These are phyloP conservation scores for Aspergillus ibericus DNA, from an alignment of 2,329 filamentous ascomycete species.

Conservation along the genomic window DNA sequence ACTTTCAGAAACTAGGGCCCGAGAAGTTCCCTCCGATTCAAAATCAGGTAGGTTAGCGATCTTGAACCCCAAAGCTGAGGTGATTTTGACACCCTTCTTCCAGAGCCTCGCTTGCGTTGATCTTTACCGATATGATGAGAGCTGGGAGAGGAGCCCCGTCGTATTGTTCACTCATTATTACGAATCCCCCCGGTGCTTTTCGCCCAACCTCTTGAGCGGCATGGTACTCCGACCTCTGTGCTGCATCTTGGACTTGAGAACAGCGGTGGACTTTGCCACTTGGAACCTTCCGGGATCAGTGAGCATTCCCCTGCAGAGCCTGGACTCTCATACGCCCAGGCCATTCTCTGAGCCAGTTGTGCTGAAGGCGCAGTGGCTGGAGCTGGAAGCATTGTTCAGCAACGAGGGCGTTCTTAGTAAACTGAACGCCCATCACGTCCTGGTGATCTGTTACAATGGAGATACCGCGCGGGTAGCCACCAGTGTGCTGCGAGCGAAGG, in stretches of 20 bases:
- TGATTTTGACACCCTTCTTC: slow-evolving; percentile 7
- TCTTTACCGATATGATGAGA: slow-evolving; percentile 56
- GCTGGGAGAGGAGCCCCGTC: slow-evolving; percentile 52
- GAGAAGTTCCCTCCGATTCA: slow-evolving; percentile 52
- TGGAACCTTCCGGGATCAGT: slow-evolving; percentile 48
- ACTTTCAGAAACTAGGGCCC: slow-evolving; percentile 57
- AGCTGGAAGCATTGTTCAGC: slow-evolving; percentile 48
- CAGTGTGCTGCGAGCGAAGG: slow-evolving; percentile 55
- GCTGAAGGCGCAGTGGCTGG: slow-evolving; percentile 50
- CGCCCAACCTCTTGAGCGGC: slow-evolving; percentile 22
- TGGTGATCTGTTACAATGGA: slow-evolving; percentile 57
- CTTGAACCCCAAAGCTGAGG: background rate
- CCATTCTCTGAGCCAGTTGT: slow-evolving; percentile 50
- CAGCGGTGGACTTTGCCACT: slow-evolving; percentile 42
- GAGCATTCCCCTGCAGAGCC: slow-evolving; percentile 46
- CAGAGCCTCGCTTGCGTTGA: slow-evolving; percentile 53
- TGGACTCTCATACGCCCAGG: slow-evolving; percentile 36
- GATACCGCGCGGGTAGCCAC: slow-evolving; percentile 56
- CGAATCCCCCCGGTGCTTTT: slow-evolving; percentile 21
- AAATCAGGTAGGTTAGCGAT: slow-evolving; percentile 41
- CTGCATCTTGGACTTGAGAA: slow-evolving; percentile 49
- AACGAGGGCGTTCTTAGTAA: slow-evolving; percentile 19
- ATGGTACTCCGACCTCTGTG: slow-evolving; percentile 31
- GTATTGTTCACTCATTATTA: slow-evolving; percentile 44
- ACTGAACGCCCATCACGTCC: slow-evolving; percentile 36